phyloP scores from a whole-genome alignment of 2,329 filamentous ascomycete species.

The Fusarium azukiicola region DNA sequence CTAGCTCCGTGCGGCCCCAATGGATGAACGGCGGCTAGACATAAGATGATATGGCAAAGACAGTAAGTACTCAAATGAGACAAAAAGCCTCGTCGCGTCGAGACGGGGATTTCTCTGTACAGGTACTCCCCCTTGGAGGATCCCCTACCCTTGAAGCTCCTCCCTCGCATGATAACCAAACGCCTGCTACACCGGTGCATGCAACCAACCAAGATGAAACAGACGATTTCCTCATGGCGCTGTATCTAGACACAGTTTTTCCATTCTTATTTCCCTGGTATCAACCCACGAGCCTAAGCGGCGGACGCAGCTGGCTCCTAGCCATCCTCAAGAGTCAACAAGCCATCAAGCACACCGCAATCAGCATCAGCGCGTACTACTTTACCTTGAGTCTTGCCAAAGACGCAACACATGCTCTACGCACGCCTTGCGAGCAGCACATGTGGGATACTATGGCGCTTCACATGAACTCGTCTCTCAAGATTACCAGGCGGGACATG shows the following conservation, averaged over 20 bases:
- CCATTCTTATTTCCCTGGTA: slow-evolving; percentile 21
- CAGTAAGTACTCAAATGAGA: background rate
- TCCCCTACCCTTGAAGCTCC: background rate
- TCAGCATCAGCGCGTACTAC: slow-evolving; percentile 17
- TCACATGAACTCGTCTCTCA: slow-evolving; percentile 1
- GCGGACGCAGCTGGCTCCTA: slow-evolving; percentile 7
- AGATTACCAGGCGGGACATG: background rate
- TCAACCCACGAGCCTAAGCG: background rate
- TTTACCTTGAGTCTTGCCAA: background rate
- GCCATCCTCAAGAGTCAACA: slow-evolving; percentile 9
- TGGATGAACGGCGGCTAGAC: slow-evolving; percentile 9
- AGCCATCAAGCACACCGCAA: slow-evolving; percentile 3
- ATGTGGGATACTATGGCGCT: slow-evolving; percentile 4
- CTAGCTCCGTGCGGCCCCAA: background rate
- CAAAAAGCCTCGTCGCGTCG: background rate
- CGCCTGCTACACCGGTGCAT: background rate
- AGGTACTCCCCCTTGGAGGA: slow-evolving; percentile 8
- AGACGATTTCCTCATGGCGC: slow-evolving; percentile 5
- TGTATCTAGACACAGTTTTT: slow-evolving; percentile 9
- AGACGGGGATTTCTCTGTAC: background rate
- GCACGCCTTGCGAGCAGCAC: background rate
- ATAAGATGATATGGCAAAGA: background rate
- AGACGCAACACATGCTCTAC: background rate
- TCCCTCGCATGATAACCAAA: background rate
- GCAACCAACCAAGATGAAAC: background rate